Base-by-base conservation (phyloP, 805 yeast species). In the Phaffomyces thermotolerans region DNA sequence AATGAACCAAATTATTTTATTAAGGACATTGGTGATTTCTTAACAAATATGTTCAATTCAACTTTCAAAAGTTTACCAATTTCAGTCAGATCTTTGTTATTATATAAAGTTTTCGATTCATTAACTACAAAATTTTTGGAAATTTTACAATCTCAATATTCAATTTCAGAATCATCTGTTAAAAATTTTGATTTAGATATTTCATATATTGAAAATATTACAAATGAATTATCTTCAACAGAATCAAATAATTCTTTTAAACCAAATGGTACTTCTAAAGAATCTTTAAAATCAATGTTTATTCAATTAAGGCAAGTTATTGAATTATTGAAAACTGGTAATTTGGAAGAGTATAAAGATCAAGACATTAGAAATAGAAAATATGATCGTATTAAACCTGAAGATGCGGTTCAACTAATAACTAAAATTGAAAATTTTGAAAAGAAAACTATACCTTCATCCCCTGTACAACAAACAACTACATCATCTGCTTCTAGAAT, bases 31-130 rank as follows among this genome's bases (percentile, higher is more conserved):
- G 90, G 95, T 15, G 77, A 82, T 45, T 93, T 82, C 62, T 71
- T 91, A 57, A 85, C 84, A 50, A 86, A 87, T 63, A 76, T 90
- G 73, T 88, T 91, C 58, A 78, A 82, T 41, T 81, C 95, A 2
- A 88, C 95, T 14, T 77, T 93, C 53, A 81, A 84, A 10, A 84
- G 84, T 46, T 69, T 93, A 38, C 97, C 98, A 0, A 73, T 73
- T 37, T 75, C 84, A 6, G 80, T 91, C 45, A 77, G 85, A 52
- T 80, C 91, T 4, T 66, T 89, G 47, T 76, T 95, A n/a, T 74
- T 90, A 47, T 80, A 88, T 51, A 76, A 95, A 57, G 88, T 91
- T 24, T 87, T 86, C 59, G 98, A 90, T 65, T 80, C 84, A 50
- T 74, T 93, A 47, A 80, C 95, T 0, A 76, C 81, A 34, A 77